Conservation (phyloP, 2,329 filamentous ascomycete genomes). For the Penicillium sp. region DNA sequence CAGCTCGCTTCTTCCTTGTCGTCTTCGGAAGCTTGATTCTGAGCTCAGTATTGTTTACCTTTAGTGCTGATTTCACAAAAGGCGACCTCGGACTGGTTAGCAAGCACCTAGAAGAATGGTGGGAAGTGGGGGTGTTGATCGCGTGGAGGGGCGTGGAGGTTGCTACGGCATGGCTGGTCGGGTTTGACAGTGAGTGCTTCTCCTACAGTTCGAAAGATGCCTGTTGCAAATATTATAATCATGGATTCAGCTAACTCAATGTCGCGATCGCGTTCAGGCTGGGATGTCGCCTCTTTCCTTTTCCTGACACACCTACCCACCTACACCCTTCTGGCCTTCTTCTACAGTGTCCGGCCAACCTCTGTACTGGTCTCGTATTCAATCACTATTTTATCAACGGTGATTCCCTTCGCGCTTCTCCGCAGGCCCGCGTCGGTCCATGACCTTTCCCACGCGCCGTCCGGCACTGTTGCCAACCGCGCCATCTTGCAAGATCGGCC, state of each 20-base stretch:
- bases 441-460: conserved; percentile 51
- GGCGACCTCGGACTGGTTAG: conserved; percentile 69
- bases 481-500: conserved; percentile 65
- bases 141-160: conserved; percentile 66
- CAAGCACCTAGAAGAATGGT: conserved; percentile 62
- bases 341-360: conserved; percentile 69
- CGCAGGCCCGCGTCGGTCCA: conserved; percentile 68
- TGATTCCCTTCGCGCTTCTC: conserved; percentile 73
- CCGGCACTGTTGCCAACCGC: conserved; percentile 57
- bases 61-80: conserved; percentile 60
- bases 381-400: conserved; percentile 69
- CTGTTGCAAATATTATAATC: background rate
- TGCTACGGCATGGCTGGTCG: conserved; percentile 69
- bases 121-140: conserved; percentile 59
- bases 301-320: conserved; percentile 74
- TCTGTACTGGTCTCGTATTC: conserved; percentile 63
- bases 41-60: conserved; percentile 65
- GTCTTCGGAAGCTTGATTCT: conserved; percentile 61
- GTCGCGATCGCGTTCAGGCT: conserved; percentile 46
- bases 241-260: conserved; percentile 2
- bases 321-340: conserved; percentile 73
- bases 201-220: background rate
- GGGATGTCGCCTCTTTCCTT: conserved; percentile 66
- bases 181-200: conserved; percentile 61
- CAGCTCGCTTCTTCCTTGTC: conserved; percentile 47